phyloP scores from a whole-genome alignment of 495 filamentous ascomycete genomes.

The Bombardia bombarda region DNA sequence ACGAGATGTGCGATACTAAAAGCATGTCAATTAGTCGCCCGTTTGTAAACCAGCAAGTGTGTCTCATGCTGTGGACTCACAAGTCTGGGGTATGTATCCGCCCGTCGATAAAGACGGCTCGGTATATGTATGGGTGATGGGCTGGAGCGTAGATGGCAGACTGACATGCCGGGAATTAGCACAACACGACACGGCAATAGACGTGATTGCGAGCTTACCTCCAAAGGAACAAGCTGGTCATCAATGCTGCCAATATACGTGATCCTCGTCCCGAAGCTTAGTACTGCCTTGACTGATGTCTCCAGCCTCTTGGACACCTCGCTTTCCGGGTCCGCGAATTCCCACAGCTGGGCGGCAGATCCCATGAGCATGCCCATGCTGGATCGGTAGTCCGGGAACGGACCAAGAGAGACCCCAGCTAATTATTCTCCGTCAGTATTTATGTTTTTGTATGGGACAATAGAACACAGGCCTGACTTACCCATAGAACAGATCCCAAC shows the following conservation, averaged over 20 bases:
- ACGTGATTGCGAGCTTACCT: conserved; percentile 40
- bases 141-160: conserved; percentile 79
- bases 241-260: conserved; percentile 89
- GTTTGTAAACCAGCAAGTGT: too few species aligned
- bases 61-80: conserved; percentile 34
- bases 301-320: conserved; percentile 76
- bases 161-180: conserved; percentile 25
- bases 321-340: conserved; percentile 74
- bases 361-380: conserved; percentile 69
- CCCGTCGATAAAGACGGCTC: conserved; percentile 91
- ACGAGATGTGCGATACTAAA: conserved; percentile 77
- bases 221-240: conserved; percentile 88
- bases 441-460: neutral
- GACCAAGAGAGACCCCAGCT: conserved; percentile 89
- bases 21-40: neutral
- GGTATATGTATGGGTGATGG: conserved; percentile 84
- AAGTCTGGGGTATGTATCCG: conserved; percentile 90
- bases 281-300: conserved; percentile 58
- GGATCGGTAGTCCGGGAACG: conserved; percentile 80
- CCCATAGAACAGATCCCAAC: conserved; percentile 84
- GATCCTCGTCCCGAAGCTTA: conserved; percentile 73
- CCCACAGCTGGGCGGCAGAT: conserved; percentile 85
- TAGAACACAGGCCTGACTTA: conserved; percentile 19
- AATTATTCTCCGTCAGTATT: conserved; percentile 7
- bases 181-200: neutral